Conservation (phyloP, 2,329 filamentous ascomycete genomes). For the Neurospora sp. region DNA sequence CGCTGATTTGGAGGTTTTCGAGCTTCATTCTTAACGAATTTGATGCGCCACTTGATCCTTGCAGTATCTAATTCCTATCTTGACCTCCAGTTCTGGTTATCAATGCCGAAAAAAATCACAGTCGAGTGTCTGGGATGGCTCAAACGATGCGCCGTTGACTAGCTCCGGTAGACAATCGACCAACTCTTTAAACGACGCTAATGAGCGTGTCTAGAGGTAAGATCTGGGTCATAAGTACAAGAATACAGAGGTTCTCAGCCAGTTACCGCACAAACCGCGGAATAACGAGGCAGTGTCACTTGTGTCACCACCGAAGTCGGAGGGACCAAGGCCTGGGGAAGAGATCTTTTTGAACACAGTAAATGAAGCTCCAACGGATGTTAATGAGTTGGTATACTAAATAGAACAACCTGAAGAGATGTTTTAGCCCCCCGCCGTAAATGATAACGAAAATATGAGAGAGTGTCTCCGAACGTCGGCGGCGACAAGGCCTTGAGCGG, state of each 20-base stretch:
- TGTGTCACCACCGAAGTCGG: neutral
- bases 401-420: accelerated
- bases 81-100: neutral
- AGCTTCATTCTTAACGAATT: accelerated
- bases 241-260: no score
- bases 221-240: neutral
- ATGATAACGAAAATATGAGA: neutral
- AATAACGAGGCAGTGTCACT: neutral
- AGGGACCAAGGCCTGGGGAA: neutral
- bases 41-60: neutral
- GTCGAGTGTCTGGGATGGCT: neutral
- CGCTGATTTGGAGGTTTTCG: neutral
- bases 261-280: neutral
- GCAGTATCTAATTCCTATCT: accelerated
- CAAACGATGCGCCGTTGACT: neutral
- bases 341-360: neutral
- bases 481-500: neutral
- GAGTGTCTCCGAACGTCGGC: neutral
- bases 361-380: neutral
- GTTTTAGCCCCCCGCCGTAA: accelerated
- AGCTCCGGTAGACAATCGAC: neutral
- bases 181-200: accelerated
- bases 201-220: accelerated
- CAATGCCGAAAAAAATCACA: accelerated
- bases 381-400: accelerated